phyloP scores from a whole-genome alignment of 441 rosid genomes.

The Raphanus hybrid region DNA sequence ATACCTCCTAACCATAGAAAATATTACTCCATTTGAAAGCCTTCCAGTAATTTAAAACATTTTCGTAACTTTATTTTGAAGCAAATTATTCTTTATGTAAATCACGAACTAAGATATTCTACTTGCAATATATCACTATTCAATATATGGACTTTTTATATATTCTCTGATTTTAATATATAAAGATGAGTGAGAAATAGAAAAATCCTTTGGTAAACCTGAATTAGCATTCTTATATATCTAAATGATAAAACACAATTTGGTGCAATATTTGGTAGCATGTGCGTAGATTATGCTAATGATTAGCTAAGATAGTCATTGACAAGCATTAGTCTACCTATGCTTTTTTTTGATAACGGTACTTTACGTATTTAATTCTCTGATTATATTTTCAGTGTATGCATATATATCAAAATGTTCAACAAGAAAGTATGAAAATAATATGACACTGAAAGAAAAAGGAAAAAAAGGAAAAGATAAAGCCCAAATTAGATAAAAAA shows the following conservation, averaged over 20 bases:
- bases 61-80: not conserved
- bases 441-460: not conserved
- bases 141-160: not conserved
- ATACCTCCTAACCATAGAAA: conserved; percentile 16
- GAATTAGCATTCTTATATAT: not conserved
- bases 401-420: conserved; percentile 8
- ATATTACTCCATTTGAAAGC: conserved; percentile 1
- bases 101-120: not conserved
- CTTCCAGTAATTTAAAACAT: not conserved
- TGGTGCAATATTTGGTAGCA: conserved; percentile 33
- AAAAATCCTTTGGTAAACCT: not conserved
- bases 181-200: not conserved
- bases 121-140: not conserved
- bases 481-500: not conserved
- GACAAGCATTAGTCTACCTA: conserved; percentile 24
- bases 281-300: conserved; percentile 36
- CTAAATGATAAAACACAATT: not conserved
- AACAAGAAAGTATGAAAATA: not conserved
- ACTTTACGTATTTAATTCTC: not conserved
- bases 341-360: not conserved
- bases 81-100: not conserved
- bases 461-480: not conserved
- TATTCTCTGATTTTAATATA: not conserved
- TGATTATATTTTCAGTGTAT: not conserved
- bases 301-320: conserved; percentile 32